Evolutionary conservation across 805 yeast species (phyloP), one percentile per base, ranked within the genome.

Genomic region (Metschnikowia anglica): DNA sequence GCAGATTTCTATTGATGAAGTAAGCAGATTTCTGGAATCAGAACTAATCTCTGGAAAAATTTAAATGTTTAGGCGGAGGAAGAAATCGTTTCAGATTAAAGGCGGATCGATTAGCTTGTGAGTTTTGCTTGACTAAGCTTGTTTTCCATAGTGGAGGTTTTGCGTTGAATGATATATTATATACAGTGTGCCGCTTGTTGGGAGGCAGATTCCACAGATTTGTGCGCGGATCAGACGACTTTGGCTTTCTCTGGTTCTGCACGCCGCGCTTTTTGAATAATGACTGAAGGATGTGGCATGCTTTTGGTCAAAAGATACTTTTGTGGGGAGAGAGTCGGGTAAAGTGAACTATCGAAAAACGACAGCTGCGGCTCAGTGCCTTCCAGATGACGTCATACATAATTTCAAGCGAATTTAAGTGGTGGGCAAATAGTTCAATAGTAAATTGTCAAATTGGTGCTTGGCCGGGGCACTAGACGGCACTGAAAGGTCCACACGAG

Each of bases 141-240:
- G n/a, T 40, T 40, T 36, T 26, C 33, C 19, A 19, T 17, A 34
- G 33, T 20, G 24, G 41, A 32, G 41, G 26, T n/a, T 36, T 42
- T 42, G 45, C 45, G 45, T 42, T 25, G 45, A 24, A 25, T 26
- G 23, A 13, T 27, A 16, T 5, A 8, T 33, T 41, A 41, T 36
- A 41, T 41, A 34, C 44, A 41, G 44, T 41, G 36, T 24, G 28
- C 12, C 11, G 23, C 23, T n/a, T 17, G 27, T 13, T 12, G 16
- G 15, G 32, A 37, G 18, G 37, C 32, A n/a, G 34, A 37, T 42
- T 42, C 45, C 45, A 41, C 45, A 33, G 45, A 42, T 42, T 42
- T 42, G 38, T 21, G 27, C 44, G 39, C 37, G 41, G 17, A 33
- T 37, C 45, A 32, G 45, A 41, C 33, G 45, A 36, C 34, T 9